Evolutionary conservation across 768 basidiomycete genomes (phyloP).

Genomic region (Mycena vulgaris): DNA sequence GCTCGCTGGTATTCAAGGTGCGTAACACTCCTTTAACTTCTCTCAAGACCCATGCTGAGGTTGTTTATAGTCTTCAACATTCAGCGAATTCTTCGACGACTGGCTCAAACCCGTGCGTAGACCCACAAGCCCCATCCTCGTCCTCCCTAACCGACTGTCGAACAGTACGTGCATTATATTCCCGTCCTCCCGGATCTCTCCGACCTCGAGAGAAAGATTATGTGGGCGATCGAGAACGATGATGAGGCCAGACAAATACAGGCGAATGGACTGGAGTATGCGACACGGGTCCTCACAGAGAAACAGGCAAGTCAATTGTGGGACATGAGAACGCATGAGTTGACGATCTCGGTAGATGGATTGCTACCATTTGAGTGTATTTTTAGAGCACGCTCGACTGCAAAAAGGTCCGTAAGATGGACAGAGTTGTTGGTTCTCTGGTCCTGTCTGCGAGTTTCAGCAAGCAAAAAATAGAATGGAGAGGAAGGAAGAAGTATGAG

Average conservation of each 20-base stretch:
- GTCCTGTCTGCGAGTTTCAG: too few species aligned
- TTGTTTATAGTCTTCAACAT: not conserved
- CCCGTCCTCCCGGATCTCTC: too few species aligned
- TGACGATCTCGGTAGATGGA: too few species aligned
- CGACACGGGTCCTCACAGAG: slow-evolving; percentile 13
- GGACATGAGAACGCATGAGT: not conserved
- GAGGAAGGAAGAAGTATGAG: too few species aligned
- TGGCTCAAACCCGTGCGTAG: too few species aligned
- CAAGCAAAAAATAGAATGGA: too few species aligned
- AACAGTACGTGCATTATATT: slow-evolving; percentile 12
- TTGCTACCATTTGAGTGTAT: slow-evolving; percentile 8
- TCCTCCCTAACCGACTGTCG: not conserved
- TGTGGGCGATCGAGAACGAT: too few species aligned
- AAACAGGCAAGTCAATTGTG: not conserved
- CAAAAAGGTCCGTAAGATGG: not conserved
- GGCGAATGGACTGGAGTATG: slow-evolving; percentile 10
- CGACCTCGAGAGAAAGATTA: too few species aligned
- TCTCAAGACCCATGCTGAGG: not conserved
- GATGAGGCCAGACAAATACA: too few species aligned
- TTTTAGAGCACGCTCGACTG: slow-evolving; percentile 17
- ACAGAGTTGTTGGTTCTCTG: too few species aligned
- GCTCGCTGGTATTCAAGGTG: too few species aligned
- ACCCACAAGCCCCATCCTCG: not conserved
- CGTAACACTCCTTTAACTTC: not conserved
- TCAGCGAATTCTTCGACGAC: too few species aligned